Evolutionary conservation across 169 alveolate species (phyloP), one percentile per base, ranked within the genome.

Genomic region (Plasmodium cynomolgi): DNA sequence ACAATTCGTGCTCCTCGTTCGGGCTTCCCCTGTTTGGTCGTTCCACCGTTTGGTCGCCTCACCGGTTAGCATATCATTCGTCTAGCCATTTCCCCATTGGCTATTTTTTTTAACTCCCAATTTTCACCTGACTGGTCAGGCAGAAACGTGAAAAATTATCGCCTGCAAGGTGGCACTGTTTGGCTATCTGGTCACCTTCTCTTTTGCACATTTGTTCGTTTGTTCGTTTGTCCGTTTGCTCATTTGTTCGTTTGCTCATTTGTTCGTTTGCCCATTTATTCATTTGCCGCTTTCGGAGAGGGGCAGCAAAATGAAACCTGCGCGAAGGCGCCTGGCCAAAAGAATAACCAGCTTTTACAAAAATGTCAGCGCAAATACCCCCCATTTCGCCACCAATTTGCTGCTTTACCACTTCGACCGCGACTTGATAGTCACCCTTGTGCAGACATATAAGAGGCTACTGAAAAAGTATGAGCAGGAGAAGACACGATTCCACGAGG

Each of bases 311-410:
- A 90, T 90, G 80, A 81, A 62, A 15, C 58, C 72, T 37, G 29
- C 74, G 39, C 73, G 75, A 0, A 74, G 83, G 56, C 17, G 26
- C 20, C 26, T 90, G 47, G 44, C 73, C 33, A 90, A 71, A 62
- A 41, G 91, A 71, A 80, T 47, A 37, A 26, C 37, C 6, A 41
- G 50, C 13, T 90, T 80, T 81, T 90, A 81, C 68, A 81, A 50
- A 81, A 90, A 81, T 47, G 41, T 90, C 17, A 81, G 23, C 73
- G 54, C n/a, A 39, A 80, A 90, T 80, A 4, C 54, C 7, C 29
- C 72, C 50, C 37, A 47, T n/a, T 90, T 90, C 83, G 81, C 56
- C 83, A 90, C 73, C 9, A 90, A 90, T 58, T 68, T 90, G 56
- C 33, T 90, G 31, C 73, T 81, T 31, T 47, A 54, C 91, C 82